Evolutionary conservation across 2,329 filamentous ascomycete genomes (phyloP), one percentile per base, ranked within the genome.

Genomic region (Aspergillus flavus): DNA sequence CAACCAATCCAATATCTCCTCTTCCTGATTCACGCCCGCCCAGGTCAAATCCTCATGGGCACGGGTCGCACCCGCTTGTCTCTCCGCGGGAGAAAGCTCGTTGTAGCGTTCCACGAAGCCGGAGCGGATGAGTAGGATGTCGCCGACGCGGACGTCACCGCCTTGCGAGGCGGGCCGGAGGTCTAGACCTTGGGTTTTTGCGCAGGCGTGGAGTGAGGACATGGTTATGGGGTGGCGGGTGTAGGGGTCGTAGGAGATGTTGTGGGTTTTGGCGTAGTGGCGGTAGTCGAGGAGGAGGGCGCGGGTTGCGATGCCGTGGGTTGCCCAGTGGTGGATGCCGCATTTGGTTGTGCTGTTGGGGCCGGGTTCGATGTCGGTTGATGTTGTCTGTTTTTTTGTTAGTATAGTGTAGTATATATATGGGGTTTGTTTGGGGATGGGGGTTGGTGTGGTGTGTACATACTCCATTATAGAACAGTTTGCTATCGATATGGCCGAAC

Each of bases 41-140:
- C 81, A 87, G 10, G 75, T 60, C 56, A 81, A 74, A 3, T 79
- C 75, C 9, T 79, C 80, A 46, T 79, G 77, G 50, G 59, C 64
- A 16, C 78, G 74, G 7, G 72, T 65, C 3, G 75, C 77, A 4
- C 75, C 76, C 28, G 66, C 68, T 19, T 64, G 68, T 23, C 77
- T 73, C 50, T 79, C 75, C 28, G 72, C 74, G 0, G 73, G 66
- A 1, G 69, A 76, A 10, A 82, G 83, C 5, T 75, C 75, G 67
- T 87, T 79, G 62, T 90, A 85, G 12, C 83, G 79, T 67, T 89
- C 83, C 9, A 87, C 86, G 68, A 84, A 86, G 0, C 90, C 89
- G 1, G 85, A 87, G 21, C 89, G 83, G 23, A 92, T 73, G 52
- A 92, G 80, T 12, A 92, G 80, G 60, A 92, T 85, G 64, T 92